Evolutionary conservation across 768 basidiomycete genomes (phyloP), one percentile per base, ranked within the genome.

Genomic region (Rhizopogon rudus): DNA sequence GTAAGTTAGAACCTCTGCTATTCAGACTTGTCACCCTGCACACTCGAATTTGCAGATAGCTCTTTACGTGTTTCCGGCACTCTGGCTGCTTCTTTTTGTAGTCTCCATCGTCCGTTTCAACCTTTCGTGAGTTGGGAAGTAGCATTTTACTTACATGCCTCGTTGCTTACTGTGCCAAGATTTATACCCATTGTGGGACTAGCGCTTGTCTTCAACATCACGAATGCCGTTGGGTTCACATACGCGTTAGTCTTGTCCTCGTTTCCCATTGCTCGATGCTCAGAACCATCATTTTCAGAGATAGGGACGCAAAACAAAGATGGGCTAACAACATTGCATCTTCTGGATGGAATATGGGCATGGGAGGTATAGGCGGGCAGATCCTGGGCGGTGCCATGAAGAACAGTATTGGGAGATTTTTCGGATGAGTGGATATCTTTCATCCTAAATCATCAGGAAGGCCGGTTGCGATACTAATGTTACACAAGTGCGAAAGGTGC

Each of bases 171-270:
- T 51, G 16, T 40, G 43, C 41, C 12, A 65, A 97, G 94, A 8
- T 98, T 95, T 71, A 77, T 98, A 58, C 97, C 97, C 7, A 98
- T 98, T 61, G 94, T 98, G 52, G 70, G 87, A 40, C 84, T 99
- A 37, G 97, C 97, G 1, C 78, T 98, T 46, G 89, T 98, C 39
- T 98, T 99, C 81, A 98, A 99, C 69, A 66, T 93, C 51, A 93
- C 92, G 8, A 98, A 98, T 61, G 91, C 87, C n/a, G 77, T 98
- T 51, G 96, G 96, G 10, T 98, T 98, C 75, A 97, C 94, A 48
- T 98, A 93, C 65, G 91, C 89, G 91, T 91, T 69, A 65, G 86
- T 77, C 20, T 54, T 17, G 33, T 56, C 61, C 53, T 13, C 37
- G 6, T 17, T 20, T 46, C 54, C 22, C 28, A 31, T 44, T 42